Percentiles rank a stretch among this genome's conserved stretches.
Evolutionary conservation across 352 stramenopile genomes (phyloP).

Genomic region (Pythium monospermum): DNA sequence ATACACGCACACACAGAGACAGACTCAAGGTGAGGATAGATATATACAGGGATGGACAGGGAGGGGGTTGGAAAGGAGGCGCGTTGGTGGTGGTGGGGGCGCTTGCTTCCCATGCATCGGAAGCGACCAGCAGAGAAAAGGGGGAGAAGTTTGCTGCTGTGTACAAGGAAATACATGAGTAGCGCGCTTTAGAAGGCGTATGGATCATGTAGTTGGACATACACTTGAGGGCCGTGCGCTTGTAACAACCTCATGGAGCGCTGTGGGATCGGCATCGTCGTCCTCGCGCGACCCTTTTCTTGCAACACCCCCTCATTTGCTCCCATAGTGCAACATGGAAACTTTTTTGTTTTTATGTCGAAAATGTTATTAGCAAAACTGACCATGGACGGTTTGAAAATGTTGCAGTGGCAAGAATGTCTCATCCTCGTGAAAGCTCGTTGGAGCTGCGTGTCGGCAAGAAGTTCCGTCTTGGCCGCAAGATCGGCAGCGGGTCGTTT

Average conservation of each 20-base stretch:
- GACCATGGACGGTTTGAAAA: not conserved
- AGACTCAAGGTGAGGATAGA: conserved; percentile 5
- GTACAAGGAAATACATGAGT: too few species aligned
- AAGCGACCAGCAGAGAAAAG: not conserved
- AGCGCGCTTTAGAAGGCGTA: too few species aligned
- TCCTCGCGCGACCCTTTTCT: too few species aligned
- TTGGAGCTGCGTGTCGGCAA: conserved; percentile 98
- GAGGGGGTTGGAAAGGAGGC: not conserved
- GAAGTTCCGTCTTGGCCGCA: conserved; percentile 98
- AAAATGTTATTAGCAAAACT: too few species aligned
- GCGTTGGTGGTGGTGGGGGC: not conserved
- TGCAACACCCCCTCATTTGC: too few species aligned
- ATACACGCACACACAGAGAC: conserved; percentile 4
- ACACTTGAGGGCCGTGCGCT: too few species aligned
- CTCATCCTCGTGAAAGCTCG: conserved; percentile 60
- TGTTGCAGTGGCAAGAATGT: conserved; percentile 38
- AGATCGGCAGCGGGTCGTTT: conserved; percentile 99
- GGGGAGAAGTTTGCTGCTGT: too few species aligned
- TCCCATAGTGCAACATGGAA: too few species aligned
- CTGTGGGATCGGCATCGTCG: too few species aligned
- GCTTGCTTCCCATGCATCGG: too few species aligned
- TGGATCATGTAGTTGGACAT: too few species aligned
- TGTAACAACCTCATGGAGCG: too few species aligned
- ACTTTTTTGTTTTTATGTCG: not conserved
- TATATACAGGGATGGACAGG: not conserved